These are phyloP conservation scores for Oxalis stricta DNA, from an alignment of 441 rosid species.

Conservation along the genomic window DNA sequence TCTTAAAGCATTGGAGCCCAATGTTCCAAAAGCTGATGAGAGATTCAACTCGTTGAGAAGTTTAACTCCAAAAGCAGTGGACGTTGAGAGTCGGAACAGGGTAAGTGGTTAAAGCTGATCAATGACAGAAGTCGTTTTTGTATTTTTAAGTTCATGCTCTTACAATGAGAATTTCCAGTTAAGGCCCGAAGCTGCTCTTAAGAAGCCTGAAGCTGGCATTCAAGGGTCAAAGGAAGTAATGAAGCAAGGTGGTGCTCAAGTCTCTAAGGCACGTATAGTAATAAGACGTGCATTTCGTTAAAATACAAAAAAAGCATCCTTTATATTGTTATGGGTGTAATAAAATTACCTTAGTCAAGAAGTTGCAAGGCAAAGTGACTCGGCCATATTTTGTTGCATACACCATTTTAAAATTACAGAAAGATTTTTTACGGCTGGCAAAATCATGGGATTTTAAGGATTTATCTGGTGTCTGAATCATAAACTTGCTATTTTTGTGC, in stretches of 20 bases:
- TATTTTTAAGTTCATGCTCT: not conserved
- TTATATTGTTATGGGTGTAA: too few species aligned
- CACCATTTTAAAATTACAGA: too few species aligned
- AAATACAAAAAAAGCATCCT: too few species aligned
- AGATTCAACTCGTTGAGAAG: constrained; percentile 72
- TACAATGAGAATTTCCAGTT: constrained; percentile 20
- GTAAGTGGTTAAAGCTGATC: not conserved
- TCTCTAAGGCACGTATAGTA: constrained; percentile 30
- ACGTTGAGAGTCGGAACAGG: too few species aligned
- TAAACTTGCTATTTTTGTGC: constrained; percentile 10
- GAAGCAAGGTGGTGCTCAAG: constrained; percentile 32
- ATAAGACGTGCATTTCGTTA: too few species aligned
- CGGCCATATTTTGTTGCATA: too few species aligned
- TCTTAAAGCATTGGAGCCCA: constrained; percentile 28
- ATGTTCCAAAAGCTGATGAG: constrained; percentile 18
- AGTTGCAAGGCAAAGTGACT: too few species aligned
- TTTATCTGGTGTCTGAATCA: too few species aligned
- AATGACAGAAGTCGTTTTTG: not conserved
- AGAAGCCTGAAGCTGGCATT: constrained; percentile 30
- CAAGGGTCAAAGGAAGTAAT: constrained; percentile 31
- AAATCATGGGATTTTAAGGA: too few species aligned
- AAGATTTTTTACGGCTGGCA: too few species aligned
- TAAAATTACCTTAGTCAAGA: too few species aligned
- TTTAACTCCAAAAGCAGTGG: too few species aligned
- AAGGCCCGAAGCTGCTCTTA: constrained; percentile 29